phyloP scores from a whole-genome alignment of 2,329 filamentous ascomycete species.

The Alternaria incomplexa region DNA sequence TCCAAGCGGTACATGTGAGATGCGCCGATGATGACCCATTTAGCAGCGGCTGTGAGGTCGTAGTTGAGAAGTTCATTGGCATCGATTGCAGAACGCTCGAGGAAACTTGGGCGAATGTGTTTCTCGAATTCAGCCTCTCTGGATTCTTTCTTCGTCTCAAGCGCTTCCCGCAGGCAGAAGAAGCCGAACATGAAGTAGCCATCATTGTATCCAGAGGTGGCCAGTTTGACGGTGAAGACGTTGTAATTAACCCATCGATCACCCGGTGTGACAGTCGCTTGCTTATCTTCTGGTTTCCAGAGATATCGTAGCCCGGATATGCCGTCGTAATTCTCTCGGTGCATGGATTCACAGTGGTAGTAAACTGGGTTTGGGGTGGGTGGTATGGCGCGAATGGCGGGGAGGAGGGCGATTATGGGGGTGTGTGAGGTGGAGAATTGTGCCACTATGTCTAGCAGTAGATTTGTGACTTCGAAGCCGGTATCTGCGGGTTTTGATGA shows the following conservation, averaged over 20 bases:
- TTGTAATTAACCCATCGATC: background rate
- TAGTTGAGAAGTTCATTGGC: background rate
- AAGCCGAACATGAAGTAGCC: background rate
- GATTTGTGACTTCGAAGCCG: background rate
- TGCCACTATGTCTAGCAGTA: background rate
- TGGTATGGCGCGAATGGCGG: background rate
- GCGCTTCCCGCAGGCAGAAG: background rate
- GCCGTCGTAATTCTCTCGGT: background rate
- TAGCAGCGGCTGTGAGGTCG: background rate
- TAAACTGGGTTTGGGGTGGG: background rate
- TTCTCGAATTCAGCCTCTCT: background rate
- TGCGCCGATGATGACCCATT: background rate
- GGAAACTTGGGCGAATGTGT: background rate
- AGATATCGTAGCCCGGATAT: background rate
- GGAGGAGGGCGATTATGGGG: background rate
- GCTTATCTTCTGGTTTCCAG: background rate
- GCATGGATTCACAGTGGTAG: background rate
- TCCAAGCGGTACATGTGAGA: background rate
- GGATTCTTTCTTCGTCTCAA: background rate
- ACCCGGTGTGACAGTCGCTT: background rate
- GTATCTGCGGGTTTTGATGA: background rate
- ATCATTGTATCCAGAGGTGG: background rate
- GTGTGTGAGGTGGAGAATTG: background rate
- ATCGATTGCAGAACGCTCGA: background rate
- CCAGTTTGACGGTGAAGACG: background rate